A percentile compares a stretch with the other conserved stretches of the same genome.
These are phyloP conservation scores for Chaetothyriales sp. DNA, from an alignment of 2,329 filamentous ascomycete species.

Conservation along the genomic window DNA sequence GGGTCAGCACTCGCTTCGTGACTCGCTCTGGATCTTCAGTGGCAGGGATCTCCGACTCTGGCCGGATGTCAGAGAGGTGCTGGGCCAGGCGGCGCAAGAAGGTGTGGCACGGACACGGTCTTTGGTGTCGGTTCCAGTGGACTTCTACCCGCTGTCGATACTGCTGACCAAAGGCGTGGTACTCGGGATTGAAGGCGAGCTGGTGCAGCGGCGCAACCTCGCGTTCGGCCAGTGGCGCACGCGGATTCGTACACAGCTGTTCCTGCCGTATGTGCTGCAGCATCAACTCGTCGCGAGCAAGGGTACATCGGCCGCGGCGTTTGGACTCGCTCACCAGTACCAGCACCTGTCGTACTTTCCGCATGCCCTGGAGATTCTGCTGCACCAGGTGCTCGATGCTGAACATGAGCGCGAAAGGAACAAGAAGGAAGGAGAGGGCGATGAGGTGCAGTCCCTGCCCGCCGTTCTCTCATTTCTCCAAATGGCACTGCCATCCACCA, in stretches of 20 bases:
- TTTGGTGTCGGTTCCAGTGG: constrained; percentile 64
- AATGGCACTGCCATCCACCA: constrained; percentile 50
- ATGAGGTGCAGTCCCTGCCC: constrained; percentile 19
- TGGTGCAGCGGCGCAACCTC: constrained; percentile 83
- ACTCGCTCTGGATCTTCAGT: constrained; percentile 92
- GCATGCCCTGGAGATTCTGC: constrained; percentile 77
- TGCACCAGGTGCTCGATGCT: constrained; percentile 87
- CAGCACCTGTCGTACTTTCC: constrained; percentile 79
- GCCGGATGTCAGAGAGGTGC: constrained; percentile 73
- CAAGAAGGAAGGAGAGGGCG: constrained; percentile 17
- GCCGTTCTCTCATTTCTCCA: constrained; percentile 47
- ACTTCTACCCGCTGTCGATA: constrained; percentile 87
- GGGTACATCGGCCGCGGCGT: constrained; percentile 57
- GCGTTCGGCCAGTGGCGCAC: constrained; percentile 84
- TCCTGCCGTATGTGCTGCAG: constrained; percentile 74
- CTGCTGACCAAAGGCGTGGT: constrained; percentile 80
- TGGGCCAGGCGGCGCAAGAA: constrained; percentile 50
- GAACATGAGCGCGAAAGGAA: constrained; percentile 53
- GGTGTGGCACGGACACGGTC: constrained; percentile 19
- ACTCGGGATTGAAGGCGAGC: constrained; percentile 77
- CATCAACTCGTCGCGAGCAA: constrained; percentile 56
- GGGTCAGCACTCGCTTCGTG: constrained; percentile 45
- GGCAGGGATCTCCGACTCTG: constrained; percentile 73
- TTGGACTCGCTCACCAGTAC: constrained; percentile 71
- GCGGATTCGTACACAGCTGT: constrained; percentile 77